A percentile compares a stretch with the other conserved stretches of the same genome.
Conservation (phyloP, 768 basidiomycete genomes). For the Trametes cinnabarina region DNA sequence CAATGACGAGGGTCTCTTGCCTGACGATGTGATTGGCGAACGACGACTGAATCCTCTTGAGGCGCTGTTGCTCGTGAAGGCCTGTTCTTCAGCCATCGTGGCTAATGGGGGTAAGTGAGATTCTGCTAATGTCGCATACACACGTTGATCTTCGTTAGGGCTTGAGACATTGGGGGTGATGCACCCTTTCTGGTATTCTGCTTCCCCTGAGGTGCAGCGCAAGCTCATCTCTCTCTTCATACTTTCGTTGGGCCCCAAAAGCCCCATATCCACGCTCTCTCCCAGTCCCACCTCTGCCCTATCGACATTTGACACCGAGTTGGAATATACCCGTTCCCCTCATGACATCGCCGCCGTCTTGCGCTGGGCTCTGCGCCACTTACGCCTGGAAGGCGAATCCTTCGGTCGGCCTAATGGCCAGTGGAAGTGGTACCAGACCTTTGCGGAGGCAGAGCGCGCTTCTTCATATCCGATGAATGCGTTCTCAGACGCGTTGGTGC, state of each 20-base stretch:
- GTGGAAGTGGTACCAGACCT: constrained; percentile 66
- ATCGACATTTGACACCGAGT: constrained; percentile 61
- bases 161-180: constrained; percentile 79
- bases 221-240: constrained; percentile 71
- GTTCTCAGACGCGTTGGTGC: constrained; percentile 60
- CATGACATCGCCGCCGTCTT: constrained; percentile 80
- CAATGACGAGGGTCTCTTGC: constrained; percentile 43
- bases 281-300: constrained; percentile 45
- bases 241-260: constrained; percentile 54
- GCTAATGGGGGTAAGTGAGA: constrained; percentile 50
- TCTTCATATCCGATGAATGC: constrained; percentile 60
- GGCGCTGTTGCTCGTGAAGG: constrained; percentile 59
- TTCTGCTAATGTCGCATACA: constrained; percentile 9
- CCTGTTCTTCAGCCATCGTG: constrained; percentile 65
- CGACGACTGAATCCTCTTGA: constrained; percentile 61
- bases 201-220: constrained; percentile 67
- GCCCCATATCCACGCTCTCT: constrained; percentile 48
- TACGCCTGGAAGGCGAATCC: constrained; percentile 54
- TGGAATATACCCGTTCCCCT: constrained; percentile 61
- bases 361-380: constrained; percentile 78
- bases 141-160: constrained; percentile 41
- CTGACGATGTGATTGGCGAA: constrained; percentile 56
- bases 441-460: constrained; percentile 57
- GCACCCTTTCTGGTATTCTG: constrained; percentile 82
- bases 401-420: constrained; percentile 53